A percentile compares a stretch with the other conserved stretches of the same genome.
These are phyloP conservation scores for Penicillium manginii DNA, from an alignment of 495 filamentous ascomycete species.

Conservation along the genomic window DNA sequence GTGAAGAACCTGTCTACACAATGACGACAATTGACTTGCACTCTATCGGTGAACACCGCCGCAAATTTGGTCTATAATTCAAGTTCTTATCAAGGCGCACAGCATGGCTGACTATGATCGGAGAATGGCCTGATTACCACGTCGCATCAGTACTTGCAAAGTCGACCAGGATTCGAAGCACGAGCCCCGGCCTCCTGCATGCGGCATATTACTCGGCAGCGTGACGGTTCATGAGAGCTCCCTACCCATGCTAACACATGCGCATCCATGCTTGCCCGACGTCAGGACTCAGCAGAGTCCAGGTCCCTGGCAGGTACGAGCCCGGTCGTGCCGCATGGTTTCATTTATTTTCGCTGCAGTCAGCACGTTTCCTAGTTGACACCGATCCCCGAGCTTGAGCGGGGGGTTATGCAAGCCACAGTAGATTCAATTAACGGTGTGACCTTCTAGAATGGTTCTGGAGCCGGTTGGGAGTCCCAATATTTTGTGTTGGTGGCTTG, in stretches of 20 bases:
- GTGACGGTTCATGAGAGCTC: slow-evolving; percentile 5
- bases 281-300: neutral
- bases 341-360: slow-evolving; percentile 16
- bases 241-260: slow-evolving; percentile 1
- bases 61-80: neutral
- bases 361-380: slow-evolving; percentile 13
- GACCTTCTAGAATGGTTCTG: slow-evolving; percentile 29
- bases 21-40: neutral
- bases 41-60: neutral
- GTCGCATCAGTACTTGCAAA: slow-evolving; percentile 5
- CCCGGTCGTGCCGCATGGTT: slow-evolving; percentile 10
- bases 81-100: neutral
- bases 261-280: neutral
- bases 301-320: neutral
- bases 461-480: slow-evolving; percentile 12
- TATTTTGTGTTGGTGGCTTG: slow-evolving; percentile 6
- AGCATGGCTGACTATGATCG: neutral
- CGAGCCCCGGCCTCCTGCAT: slow-evolving; percentile 15
- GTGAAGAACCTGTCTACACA: neutral
- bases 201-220: slow-evolving; percentile 10
- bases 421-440: slow-evolving; percentile 12
- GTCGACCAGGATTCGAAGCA: slow-evolving; percentile 11
- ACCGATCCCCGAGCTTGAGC: slow-evolving; percentile 11
- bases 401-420: slow-evolving; percentile 22
- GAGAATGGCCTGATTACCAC: slow-evolving; percentile 12